Conservation (phyloP, 257 asterid species). For the Pogostemon cablin region DNA sequence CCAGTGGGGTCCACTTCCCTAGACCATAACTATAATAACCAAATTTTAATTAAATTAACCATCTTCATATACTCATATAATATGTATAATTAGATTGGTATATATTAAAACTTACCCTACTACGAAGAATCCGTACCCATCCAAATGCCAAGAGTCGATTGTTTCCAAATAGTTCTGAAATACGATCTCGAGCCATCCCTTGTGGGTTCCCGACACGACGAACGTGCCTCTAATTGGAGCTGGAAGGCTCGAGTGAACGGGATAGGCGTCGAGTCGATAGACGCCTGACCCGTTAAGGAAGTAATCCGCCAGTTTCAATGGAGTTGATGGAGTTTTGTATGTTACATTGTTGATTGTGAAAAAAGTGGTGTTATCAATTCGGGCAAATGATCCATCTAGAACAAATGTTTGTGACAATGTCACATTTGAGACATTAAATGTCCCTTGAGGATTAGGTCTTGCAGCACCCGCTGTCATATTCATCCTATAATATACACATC, state of each 20-base stretch:
- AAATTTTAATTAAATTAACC: too few species aligned
- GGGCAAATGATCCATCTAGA: constrained; percentile 44
- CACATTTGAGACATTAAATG: constrained; percentile 69
- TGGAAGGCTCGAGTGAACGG: constrained; percentile 38
- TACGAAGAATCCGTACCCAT: constrained; percentile 61
- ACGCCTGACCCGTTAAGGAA: constrained; percentile 59
- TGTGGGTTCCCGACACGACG: constrained; percentile 57
- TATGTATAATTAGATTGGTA: too few species aligned
- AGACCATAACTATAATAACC: constrained; percentile 44
- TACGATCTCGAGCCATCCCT: constrained; percentile 73
- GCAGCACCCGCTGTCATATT: constrained; percentile 67
- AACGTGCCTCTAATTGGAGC: constrained; percentile 44
- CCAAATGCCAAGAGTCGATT: constrained; percentile 75
- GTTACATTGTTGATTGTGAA: constrained; percentile 59
- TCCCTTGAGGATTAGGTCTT: constrained; percentile 74
- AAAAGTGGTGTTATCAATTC: constrained; percentile 20
- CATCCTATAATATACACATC: constrained; percentile 42
- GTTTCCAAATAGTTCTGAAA: constrained; percentile 41
- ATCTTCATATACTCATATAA: too few species aligned
- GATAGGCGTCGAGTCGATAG: constrained; percentile 52
- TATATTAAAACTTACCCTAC: constrained; percentile 54
- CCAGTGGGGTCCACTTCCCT: constrained; percentile 53
- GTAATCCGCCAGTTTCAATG: constrained; percentile 63
- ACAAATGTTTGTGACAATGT: constrained; percentile 62
- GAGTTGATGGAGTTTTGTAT: constrained; percentile 48